Conservation (phyloP, 768 basidiomycete genomes). For the Mycena alexandri region DNA sequence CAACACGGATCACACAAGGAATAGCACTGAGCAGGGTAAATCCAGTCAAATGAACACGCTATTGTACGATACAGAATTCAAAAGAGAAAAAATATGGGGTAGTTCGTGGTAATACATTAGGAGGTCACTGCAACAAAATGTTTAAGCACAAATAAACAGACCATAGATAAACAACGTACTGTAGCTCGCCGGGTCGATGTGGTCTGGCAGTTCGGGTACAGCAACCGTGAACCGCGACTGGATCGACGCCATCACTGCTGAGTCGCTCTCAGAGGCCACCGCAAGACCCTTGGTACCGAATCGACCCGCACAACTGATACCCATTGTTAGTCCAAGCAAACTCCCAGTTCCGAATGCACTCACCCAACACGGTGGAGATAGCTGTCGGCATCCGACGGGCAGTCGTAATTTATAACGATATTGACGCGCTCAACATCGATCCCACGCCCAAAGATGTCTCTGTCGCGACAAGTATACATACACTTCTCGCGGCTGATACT, state of each 20-base stretch:
- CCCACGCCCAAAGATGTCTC: constrained; percentile 99
- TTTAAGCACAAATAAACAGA: neutral
- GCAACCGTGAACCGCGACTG: constrained; percentile 98
- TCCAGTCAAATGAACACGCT: constrained; percentile 24
- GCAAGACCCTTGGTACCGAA: constrained; percentile 99
- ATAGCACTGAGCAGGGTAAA: constrained; percentile 14
- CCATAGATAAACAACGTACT: constrained; percentile 69
- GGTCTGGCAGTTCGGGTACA: constrained; percentile 93
- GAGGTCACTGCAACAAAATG: constrained; percentile 57
- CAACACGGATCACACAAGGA: too few species aligned
- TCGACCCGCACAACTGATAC: constrained; percentile 91
- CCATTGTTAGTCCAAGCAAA: neutral
- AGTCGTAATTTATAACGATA: constrained; percentile 99
- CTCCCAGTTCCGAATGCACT: constrained; percentile 41
- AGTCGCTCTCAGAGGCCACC: constrained; percentile 91
- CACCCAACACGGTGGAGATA: constrained; percentile 98
- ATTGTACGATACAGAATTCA: constrained; percentile 39
- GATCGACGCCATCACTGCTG: constrained; percentile 94
- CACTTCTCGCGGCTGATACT: constrained; percentile 98
- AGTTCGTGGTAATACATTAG: constrained; percentile 48
- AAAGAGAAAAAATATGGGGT: constrained; percentile 15
- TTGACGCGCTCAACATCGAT: constrained; percentile 99
- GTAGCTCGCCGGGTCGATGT: constrained; percentile 95
- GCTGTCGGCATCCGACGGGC: constrained; percentile 96
- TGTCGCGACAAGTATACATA: constrained; percentile 96